Evolutionary conservation across 2,329 filamentous ascomycete species (phyloP).

Genomic region (Xylariaceae sp.): DNA sequence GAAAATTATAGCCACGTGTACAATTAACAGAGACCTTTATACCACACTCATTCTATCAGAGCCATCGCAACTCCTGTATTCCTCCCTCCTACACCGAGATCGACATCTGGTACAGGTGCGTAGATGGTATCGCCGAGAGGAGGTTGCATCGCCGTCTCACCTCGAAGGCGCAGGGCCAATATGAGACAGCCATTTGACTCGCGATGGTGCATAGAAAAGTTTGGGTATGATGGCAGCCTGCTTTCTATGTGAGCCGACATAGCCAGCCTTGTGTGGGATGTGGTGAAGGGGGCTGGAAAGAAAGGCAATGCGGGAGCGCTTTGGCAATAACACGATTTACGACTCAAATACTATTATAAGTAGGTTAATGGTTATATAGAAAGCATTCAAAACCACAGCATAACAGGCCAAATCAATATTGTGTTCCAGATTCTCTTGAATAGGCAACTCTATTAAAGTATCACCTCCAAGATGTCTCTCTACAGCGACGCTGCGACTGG

Average conservation of each 20-base stretch:
- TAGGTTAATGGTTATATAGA: slow-evolving; percentile 4
- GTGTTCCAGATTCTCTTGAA: not conserved
- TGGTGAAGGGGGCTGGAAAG: not conserved
- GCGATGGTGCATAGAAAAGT: not conserved
- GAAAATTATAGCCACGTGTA: slow-evolving; percentile 12
- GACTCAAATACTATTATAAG: slow-evolving; percentile 8
- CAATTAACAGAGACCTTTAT: slow-evolving; percentile 1
- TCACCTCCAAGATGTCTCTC: slow-evolving; percentile 17
- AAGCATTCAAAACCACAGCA: not conserved
- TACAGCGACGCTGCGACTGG: slow-evolving; percentile 8
- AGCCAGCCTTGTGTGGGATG: not conserved
- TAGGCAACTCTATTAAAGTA: not conserved
- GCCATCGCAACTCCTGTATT: not conserved
- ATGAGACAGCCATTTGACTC: not conserved
- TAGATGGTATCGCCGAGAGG: not conserved
- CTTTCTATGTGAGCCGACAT: not conserved
- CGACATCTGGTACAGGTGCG: not conserved
- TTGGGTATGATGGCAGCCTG: no score
- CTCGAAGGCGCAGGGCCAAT: slow-evolving; percentile 2
- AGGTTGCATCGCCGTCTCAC: slow-evolving; percentile 16
- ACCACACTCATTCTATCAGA: not conserved
- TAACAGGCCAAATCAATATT: not conserved
- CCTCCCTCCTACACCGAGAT: slow-evolving; percentile 13
- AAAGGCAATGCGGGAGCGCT: not conserved
- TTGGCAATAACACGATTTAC: not conserved